Percentiles rank a stretch among this genome's conserved stretches.
These are phyloP conservation scores for Ceratobasidium sp. DNA, from an alignment of 1,284 basidiomycete species.

Conservation along the genomic window DNA sequence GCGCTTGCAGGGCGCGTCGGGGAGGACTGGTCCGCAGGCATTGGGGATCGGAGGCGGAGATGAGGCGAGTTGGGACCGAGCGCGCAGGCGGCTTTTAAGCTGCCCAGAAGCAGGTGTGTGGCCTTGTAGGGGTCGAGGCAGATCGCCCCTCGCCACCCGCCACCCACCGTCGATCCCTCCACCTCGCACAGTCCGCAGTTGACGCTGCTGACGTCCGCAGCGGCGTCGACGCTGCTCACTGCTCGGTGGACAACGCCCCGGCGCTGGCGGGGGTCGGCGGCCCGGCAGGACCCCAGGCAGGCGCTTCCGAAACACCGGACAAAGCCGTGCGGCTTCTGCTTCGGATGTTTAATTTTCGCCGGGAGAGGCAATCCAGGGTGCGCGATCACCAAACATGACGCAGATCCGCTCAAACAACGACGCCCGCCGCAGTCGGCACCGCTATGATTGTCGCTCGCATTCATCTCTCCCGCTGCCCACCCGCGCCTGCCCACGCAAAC, in stretches of 20 bases:
- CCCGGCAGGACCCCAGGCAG: slow-evolving; percentile 12
- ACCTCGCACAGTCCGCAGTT: not conserved
- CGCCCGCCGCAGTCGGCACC: not conserved
- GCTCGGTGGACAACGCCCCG: slow-evolving; percentile 9
- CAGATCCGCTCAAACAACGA: slow-evolving; percentile 6
- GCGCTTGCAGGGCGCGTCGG: slow-evolving; percentile 25
- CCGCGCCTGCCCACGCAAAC: too few species aligned
- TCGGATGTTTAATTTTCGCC: slow-evolving; percentile 29
- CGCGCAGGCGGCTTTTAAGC: slow-evolving; percentile 7
- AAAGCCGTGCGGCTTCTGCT: slow-evolving; percentile 8
- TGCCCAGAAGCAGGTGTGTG: slow-evolving; percentile 6
- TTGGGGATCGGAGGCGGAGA: slow-evolving; percentile 31
- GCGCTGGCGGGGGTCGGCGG: slow-evolving; percentile 11
- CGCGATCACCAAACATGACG: slow-evolving; percentile 34
- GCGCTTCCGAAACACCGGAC: slow-evolving; percentile 7
- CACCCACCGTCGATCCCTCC: not conserved
- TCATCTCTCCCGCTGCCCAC: not conserved
- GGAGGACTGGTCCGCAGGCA: slow-evolving; percentile 34
- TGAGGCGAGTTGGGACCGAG: slow-evolving; percentile 37
- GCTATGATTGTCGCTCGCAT: slow-evolving; percentile 16
- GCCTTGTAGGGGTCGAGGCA: slow-evolving; percentile 26
- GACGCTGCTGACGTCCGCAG: slow-evolving; percentile 17
- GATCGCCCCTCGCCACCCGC: not conserved
- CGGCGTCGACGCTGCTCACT: not conserved
- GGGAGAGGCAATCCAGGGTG: slow-evolving; percentile 20